phyloP scores from a whole-genome alignment of 2,329 filamentous ascomycete species.

The Phyllosticta citriasiana region DNA sequence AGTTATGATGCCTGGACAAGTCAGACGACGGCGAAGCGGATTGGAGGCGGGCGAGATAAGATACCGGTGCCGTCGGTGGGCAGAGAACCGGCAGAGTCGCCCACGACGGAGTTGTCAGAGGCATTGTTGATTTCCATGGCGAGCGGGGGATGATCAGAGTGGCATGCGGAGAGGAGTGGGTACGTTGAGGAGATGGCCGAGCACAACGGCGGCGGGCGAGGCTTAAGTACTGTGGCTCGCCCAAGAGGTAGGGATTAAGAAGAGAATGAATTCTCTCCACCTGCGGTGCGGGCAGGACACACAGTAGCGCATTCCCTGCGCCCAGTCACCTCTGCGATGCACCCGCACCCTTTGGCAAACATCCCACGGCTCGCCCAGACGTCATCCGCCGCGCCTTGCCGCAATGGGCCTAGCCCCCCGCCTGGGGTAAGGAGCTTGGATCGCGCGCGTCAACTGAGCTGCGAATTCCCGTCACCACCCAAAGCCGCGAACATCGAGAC shows the following conservation, averaged over 20 bases:
- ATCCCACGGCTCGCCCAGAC: neutral
- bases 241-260: neutral
- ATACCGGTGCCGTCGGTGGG: slow-evolving; percentile 65
- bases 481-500: neutral
- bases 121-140: slow-evolving; percentile 28
- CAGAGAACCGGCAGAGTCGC: slow-evolving; percentile 39
- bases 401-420: neutral
- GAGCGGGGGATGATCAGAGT: neutral
- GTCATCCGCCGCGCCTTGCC: neutral
- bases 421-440: neutral
- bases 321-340: neutral
- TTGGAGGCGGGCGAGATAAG: slow-evolving; percentile 14
- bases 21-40: slow-evolving; percentile 14
- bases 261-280: neutral
- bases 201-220: neutral
- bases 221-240: neutral
- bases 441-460: neutral
- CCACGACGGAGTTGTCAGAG: slow-evolving; percentile 35
- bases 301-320: neutral
- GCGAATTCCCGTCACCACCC: neutral
- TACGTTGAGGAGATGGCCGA: slow-evolving; percentile 5
- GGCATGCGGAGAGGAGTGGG: neutral
- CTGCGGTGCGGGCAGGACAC: neutral
- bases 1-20: slow-evolving; percentile 62
- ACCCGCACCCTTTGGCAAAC: neutral